Evolutionary conservation across 805 yeast species (phyloP).

Genomic region (Nakazawaea ernobii): DNA sequence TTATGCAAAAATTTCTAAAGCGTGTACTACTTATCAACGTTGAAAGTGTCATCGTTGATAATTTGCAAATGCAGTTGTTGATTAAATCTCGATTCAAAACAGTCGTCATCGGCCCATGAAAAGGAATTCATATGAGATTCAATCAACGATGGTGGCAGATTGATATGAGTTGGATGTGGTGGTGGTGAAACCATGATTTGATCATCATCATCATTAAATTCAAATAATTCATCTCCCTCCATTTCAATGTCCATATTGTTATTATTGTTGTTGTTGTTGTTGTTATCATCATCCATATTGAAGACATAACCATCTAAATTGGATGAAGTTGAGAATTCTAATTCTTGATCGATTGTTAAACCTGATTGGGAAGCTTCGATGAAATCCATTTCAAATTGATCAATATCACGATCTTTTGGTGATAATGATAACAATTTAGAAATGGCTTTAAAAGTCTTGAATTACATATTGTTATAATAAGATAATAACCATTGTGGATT

Average conservation of each 20-base stretch:
- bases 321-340: neutral
- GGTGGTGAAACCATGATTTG: neutral
- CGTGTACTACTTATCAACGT: no score
- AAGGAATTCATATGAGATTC: constrained; percentile 3
- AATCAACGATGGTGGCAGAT: constrained; percentile 6
- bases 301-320: constrained; percentile 2
- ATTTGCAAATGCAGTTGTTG: constrained; percentile 2
- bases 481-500: constrained; percentile 39
- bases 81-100: neutral
- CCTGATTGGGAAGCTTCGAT: neutral
- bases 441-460: constrained; percentile 34
- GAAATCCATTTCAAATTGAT: constrained; percentile 16
- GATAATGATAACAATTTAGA: constrained; percentile 33
- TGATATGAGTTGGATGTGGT: neutral
- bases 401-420: constrained; percentile 33
- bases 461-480: constrained; percentile 36
- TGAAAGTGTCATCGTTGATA: neutral
- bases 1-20: no score
- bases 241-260: neutral
- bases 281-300: constrained; percentile 1
- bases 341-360: constrained; percentile 1
- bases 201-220: neutral
- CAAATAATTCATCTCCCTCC: neutral
- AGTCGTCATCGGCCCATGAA: constrained; percentile 11
- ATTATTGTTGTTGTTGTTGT: no score